These are phyloP conservation scores for Lanmaoa pseudosensibilis DNA, from an alignment of 768 basidiomycete species.

Conservation along the genomic window DNA sequence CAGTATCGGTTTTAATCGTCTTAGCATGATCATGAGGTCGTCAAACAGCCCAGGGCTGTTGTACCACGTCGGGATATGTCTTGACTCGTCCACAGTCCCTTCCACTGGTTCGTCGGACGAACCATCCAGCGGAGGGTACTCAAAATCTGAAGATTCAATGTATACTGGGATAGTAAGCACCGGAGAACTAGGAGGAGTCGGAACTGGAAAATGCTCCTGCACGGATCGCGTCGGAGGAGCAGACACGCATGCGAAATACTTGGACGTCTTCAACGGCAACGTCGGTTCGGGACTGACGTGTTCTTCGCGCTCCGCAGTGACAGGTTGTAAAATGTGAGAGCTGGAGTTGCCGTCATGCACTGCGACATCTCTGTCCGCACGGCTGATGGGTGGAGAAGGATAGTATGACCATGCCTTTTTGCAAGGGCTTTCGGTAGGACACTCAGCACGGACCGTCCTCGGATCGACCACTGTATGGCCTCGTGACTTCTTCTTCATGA, in stretches of 20 bases:
- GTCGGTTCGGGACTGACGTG: not conserved
- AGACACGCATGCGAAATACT: slow-evolving; percentile 14
- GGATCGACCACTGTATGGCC: no score
- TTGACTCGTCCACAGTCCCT: not conserved
- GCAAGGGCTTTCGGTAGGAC: not conserved
- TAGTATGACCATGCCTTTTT: not conserved
- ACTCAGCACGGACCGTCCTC: not conserved
- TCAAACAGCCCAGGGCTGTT: slow-evolving; percentile 7
- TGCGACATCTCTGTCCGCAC: not conserved
- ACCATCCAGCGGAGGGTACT: not conserved
- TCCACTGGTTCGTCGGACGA: not conserved
- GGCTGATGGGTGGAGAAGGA: slow-evolving; percentile 8
- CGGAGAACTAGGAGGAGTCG: slow-evolving; percentile 4
- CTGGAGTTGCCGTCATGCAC: not conserved
- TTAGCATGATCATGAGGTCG: slow-evolving; percentile 29
- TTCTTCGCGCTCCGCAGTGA: not conserved
- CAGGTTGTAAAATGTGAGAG: not conserved
- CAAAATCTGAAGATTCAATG: slow-evolving; percentile 6
- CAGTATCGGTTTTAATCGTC: slow-evolving; percentile 32
- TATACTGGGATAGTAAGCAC: slow-evolving; percentile 3
- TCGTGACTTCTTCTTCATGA: not conserved
- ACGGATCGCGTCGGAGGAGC: not conserved
- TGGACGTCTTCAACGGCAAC: slow-evolving; percentile 14
- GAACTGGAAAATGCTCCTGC: not conserved
- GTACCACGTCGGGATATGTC: not conserved